Base-by-base conservation (phyloP, 225 moss, liverwort and hornwort genomes). In the Climacium dendroides region DNA sequence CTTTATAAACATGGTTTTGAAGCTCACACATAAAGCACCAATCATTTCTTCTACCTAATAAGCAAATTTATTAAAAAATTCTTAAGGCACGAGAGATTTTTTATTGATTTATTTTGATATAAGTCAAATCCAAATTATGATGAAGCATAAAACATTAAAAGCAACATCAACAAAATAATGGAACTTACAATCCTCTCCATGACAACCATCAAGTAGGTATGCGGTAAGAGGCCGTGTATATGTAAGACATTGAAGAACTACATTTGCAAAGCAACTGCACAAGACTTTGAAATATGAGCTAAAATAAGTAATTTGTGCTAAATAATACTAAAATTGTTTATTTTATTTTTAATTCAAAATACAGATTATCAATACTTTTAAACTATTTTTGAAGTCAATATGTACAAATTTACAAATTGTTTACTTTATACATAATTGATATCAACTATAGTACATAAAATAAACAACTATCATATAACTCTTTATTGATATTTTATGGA, bases 11-110 rank as follows among this genome's bases (percentile, higher is more conserved):
- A 92, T 99, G 99, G 80, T 92, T 90, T 94, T 99, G 96, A 79
- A 99, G 95, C 86, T 99, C 99, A 88, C 97, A 99, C 92, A 97
- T 94, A 88, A 99, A 97, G 89, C 99, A 99, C 97, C 97, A 97
- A 83, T 96, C 95, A 91, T 87, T 90, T 91, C 95, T 92, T 73
- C 87, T 88, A 90, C 99, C 99, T 99, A 94, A 47, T 37, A 2
- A 16, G 6, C 16, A 86, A n/a, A 74, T 5, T 9, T 48, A 20
- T n/a, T 50, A 35, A 16, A 65, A 14, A 17, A 29, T 2, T 26
- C 63, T 3, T 24, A 16, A 45, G 69, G 2, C 4, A 37, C 24
- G 5, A 9, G 2, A 67, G 3, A 17, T 2, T 53, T 9, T 9
- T 10, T 12, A 8, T 10, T 4, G 29, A 22, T 1, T 25, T 61